phyloP scores from a whole-genome alignment of 2,329 filamentous ascomycete species.

The Hymenoscyphus salicellus region DNA sequence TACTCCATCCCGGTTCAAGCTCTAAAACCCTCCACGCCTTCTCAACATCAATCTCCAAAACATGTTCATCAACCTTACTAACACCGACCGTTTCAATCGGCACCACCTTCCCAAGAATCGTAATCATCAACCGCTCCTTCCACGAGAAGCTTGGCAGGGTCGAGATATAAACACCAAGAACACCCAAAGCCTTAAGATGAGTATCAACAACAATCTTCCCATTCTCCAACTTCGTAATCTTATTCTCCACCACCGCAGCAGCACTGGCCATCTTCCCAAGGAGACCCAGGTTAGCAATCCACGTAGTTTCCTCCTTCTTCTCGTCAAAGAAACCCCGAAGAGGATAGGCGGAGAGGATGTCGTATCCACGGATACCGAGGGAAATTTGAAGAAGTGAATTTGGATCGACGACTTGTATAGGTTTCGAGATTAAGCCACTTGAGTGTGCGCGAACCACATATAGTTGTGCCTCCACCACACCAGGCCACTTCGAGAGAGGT shows the following conservation, averaged over 20 bases:
- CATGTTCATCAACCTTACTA: slow-evolving; percentile 48
- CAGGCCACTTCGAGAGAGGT: slow-evolving; percentile 69
- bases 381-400: slow-evolving; percentile 59
- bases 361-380: slow-evolving; percentile 66
- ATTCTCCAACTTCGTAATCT: slow-evolving; percentile 55
- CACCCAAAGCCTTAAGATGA: slow-evolving; percentile 75
- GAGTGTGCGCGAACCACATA: slow-evolving; percentile 75
- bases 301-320: slow-evolving; percentile 41
- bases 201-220: slow-evolving; percentile 64
- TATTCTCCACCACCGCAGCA: slow-evolving; percentile 68
- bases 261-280: slow-evolving; percentile 86
- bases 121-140: slow-evolving; percentile 66
- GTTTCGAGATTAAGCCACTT: slow-evolving; percentile 58
- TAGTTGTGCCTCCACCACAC: slow-evolving; percentile 52
- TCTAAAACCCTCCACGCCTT: slow-evolving; percentile 74
- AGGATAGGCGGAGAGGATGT: slow-evolving; percentile 75
- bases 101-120: slow-evolving; percentile 69
- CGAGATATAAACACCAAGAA: slow-evolving; percentile 73
- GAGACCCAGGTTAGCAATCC: slow-evolving; percentile 71
- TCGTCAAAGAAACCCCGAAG: slow-evolving; percentile 53
- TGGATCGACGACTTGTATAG: slow-evolving; percentile 44
- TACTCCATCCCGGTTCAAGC: slow-evolving; percentile 70
- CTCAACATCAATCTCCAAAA: slow-evolving; percentile 75
- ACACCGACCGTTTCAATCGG: slow-evolving; percentile 63
- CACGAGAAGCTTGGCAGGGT: slow-evolving; percentile 60